phyloP scores from a whole-genome alignment of 1,139 yeast genomes.

The Yamadazyma dendronema region DNA sequence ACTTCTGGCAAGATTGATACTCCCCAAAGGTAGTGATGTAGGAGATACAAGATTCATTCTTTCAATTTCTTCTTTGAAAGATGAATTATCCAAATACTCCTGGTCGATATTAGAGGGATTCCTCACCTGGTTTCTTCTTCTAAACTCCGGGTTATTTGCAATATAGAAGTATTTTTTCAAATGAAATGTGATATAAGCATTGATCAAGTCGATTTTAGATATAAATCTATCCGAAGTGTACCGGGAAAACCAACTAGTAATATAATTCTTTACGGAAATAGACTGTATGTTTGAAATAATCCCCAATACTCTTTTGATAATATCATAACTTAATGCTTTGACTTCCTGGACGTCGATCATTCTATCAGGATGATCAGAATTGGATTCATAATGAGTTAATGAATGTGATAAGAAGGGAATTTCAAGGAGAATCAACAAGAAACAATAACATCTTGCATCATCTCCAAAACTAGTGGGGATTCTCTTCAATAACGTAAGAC shows the following conservation, averaged over 20 bases:
- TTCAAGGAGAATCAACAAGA: constrained; percentile 62
- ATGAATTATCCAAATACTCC: constrained; percentile 20
- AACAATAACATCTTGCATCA: constrained; percentile 40
- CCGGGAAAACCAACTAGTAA: constrained; percentile 60
- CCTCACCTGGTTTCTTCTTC: constrained; percentile 11
- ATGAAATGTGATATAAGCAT: constrained; percentile 65
- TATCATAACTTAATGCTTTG: constrained; percentile 56
- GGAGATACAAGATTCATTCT: constrained; percentile 14
- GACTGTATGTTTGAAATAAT: constrained; percentile 53
- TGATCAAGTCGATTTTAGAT: constrained; percentile 52
- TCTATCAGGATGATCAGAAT: constrained; percentile 6
- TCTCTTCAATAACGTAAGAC: constrained; percentile 46
- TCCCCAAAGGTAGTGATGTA: constrained; percentile 10
- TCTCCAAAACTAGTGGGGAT: constrained; percentile 32
- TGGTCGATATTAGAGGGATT: constrained; percentile 10
- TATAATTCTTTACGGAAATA: constrained; percentile 35
- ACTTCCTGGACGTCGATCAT: constrained; percentile 53
- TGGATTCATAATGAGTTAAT: constrained; percentile 28
- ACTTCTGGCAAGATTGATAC: constrained; percentile 6
- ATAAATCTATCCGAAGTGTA: constrained; percentile 38
- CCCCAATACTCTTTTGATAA: constrained; percentile 66
- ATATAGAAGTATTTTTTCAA: constrained; percentile 40
- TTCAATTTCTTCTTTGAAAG: constrained; percentile 19
- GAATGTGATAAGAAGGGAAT: constrained; percentile 56
- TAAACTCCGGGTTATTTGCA: constrained; percentile 33